phyloP scores from a whole-genome alignment of 23 red algal genomes.

The Gracilariopsis chorda region DNA sequence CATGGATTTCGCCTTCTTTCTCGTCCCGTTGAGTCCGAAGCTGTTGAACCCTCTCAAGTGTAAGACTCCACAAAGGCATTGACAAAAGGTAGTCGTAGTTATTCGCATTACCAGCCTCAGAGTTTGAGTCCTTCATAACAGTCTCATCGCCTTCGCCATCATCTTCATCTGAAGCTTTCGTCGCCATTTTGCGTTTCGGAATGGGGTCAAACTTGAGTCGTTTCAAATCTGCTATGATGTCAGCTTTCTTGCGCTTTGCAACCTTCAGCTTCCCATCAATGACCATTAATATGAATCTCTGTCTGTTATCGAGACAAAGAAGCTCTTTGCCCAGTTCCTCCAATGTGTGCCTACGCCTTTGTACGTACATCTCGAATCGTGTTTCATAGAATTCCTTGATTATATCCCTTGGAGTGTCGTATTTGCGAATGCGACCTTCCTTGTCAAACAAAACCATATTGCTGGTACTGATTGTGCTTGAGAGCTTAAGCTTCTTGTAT shows the following conservation, averaged over 20 bases:
- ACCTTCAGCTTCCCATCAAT: conserved; percentile 85
- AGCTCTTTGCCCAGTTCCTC: conserved; percentile 56
- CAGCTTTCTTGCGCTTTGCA: conserved; percentile 65
- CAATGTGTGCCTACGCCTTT: conserved; percentile 49
- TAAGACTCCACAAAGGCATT: conserved; percentile 88
- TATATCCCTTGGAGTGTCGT: conserved; percentile 74
- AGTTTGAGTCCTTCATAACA: background rate
- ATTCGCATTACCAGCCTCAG: conserved; percentile 3
- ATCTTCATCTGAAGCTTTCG: conserved; percentile 4
- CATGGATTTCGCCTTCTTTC: conserved; percentile 70
- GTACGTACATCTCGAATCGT: conserved; percentile 77
- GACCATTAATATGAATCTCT: conserved; percentile 85
- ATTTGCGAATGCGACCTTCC: conserved; percentile 83
- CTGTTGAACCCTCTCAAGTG: conserved; percentile 75
- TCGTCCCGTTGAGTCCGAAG: conserved; percentile 73
- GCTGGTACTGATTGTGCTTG: conserved; percentile 66
- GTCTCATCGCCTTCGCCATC: conserved; percentile 32
- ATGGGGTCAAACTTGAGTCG: conserved; percentile 75
- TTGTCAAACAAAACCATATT: conserved; percentile 97
- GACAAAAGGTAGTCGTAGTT: conserved; percentile 91
- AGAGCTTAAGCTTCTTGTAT: conserved; percentile 86
- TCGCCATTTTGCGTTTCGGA: background rate
- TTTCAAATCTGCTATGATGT: conserved; percentile 69
- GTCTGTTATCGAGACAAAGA: conserved; percentile 71
- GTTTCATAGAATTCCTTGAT: conserved; percentile 72